Base-by-base conservation (phyloP, 2,329 filamentous ascomycete genomes). In the Hypoxylon sp. region DNA sequence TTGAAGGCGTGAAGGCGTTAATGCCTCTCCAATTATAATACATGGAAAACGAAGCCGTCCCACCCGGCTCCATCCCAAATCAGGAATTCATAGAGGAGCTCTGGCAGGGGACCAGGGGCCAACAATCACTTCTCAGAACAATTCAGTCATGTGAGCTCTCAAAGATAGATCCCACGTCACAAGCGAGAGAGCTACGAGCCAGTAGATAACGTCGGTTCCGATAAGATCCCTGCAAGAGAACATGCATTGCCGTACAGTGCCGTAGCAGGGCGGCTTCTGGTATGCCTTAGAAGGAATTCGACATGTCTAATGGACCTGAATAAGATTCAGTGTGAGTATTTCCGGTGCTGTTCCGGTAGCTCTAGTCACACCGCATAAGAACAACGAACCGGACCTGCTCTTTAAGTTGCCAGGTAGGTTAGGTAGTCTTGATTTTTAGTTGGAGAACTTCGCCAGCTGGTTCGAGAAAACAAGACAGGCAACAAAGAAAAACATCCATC, bases 101-200 rank as follows among this genome's bases (percentile, higher is more conserved):
- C n/a, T n/a, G 6, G 21, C 6, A 42, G 53, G 37, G 44, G 17
- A 15, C 42, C 24, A 63, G 55, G 61, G 52, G 65, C 42, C 31
- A 68, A 53, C 46, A 53, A 54, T 65, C 52, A 54, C 27, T 54
- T 50, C 52, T 57, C 39, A 65, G 50, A 37, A 59, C 24, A 57
- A 60, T 60, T 44, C 50, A 32, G 50, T 69, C 67, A 69, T 69
- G 63, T 69, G 67, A 69, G 19, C 58, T 31, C 32, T 39, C 31
- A 61, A 8, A 60, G 50, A 52, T 35, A 58, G 51, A 54, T 64
- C 60, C 67, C 67, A 69, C 67, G 67, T 69, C 67, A 67, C 67
- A 64, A 48, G 55, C 59, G 57, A 50, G 44, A 32, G 27, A 48
- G 44, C 24, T 59, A 35, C 31, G 46, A 53, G 17, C 60, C 60